Evolutionary conservation across 2,329 filamentous ascomycete species (phyloP).

Genomic region (Mycocentrospora acerina): DNA sequence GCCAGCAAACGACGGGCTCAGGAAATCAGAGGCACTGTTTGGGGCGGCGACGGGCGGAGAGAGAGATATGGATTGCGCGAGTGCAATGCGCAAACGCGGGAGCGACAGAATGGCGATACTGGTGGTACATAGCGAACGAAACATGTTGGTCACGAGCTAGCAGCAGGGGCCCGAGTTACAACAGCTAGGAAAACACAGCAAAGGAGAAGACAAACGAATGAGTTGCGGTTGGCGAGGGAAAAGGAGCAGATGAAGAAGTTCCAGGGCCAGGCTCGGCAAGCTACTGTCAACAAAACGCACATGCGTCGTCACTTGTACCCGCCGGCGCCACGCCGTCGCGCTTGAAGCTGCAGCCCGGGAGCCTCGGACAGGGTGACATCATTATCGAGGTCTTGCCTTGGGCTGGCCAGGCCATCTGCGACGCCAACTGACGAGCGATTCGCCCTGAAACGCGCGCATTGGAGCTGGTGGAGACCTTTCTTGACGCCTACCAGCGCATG

Average conservation of each 20-base stretch:
- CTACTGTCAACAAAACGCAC: too few relatives aligned
- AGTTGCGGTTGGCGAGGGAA: neutral
- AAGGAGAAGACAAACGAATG: neutral
- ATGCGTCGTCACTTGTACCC: too few relatives aligned
- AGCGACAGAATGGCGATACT: constrained; percentile 19
- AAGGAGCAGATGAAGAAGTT: neutral
- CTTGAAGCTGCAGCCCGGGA: too few relatives aligned
- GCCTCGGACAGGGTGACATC: too few relatives aligned
- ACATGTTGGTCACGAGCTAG: constrained; percentile 14
- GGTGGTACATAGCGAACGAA: constrained; percentile 20
- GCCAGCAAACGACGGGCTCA: constrained; percentile 51
- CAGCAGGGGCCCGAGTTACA: neutral
- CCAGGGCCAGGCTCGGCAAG: too few relatives aligned
- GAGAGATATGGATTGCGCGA: constrained; percentile 37
- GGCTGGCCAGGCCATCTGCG: too few relatives aligned
- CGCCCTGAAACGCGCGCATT: too few relatives aligned
- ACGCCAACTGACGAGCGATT: too few relatives aligned
- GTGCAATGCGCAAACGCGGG: constrained; percentile 15
- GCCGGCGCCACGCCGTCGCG: too few relatives aligned
- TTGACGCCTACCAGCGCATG: too few relatives aligned
- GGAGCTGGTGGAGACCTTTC: too few relatives aligned
- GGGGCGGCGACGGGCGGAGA: constrained; percentile 32
- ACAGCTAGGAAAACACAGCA: neutral
- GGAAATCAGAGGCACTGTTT: constrained; percentile 32
- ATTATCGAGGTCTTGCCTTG: too few relatives aligned